phyloP scores from a whole-genome alignment of 345 rosid species.

The Brassica carinata region DNA sequence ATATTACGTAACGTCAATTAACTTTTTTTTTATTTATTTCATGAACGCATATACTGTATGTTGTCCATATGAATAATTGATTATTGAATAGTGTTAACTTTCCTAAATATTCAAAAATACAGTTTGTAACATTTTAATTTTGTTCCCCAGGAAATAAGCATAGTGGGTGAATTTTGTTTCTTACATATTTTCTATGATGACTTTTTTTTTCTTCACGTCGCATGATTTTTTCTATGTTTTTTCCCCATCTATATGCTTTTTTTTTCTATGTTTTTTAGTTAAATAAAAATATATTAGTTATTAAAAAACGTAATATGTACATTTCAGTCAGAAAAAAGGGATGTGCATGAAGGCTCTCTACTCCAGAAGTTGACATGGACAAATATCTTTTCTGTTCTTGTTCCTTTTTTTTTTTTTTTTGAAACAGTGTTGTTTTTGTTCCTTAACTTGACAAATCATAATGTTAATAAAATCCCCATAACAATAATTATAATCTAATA shows the following conservation, averaged over 20 bases:
- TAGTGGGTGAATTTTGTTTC: not conserved
- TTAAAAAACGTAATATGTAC: not conserved
- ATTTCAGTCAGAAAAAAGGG: not conserved
- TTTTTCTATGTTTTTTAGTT: not conserved
- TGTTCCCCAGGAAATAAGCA: not conserved
- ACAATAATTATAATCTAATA: not conserved
- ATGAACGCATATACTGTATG: not conserved
- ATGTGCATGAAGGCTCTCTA: not conserved
- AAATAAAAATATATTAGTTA: not conserved
- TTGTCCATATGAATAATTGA: not conserved
- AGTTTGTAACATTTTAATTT: not conserved
- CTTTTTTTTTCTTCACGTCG: not conserved
- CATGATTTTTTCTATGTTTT: not conserved
- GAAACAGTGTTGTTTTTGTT: not conserved
- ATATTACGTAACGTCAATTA: not conserved
- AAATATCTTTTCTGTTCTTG: not conserved
- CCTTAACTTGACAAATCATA: not conserved
- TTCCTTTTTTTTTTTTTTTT: too few relatives aligned
- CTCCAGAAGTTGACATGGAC: not conserved
- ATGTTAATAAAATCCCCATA: not conserved
- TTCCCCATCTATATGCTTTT: not conserved
- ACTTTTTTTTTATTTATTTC: not conserved
- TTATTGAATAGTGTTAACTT: not conserved
- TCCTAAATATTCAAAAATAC: not conserved
- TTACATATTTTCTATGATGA: not conserved